A percentile compares a stretch with the other conserved stretches of the same genome.
Evolutionary conservation across 768 basidiomycete species (phyloP).

Genomic region (Lepiota subincarnata): DNA sequence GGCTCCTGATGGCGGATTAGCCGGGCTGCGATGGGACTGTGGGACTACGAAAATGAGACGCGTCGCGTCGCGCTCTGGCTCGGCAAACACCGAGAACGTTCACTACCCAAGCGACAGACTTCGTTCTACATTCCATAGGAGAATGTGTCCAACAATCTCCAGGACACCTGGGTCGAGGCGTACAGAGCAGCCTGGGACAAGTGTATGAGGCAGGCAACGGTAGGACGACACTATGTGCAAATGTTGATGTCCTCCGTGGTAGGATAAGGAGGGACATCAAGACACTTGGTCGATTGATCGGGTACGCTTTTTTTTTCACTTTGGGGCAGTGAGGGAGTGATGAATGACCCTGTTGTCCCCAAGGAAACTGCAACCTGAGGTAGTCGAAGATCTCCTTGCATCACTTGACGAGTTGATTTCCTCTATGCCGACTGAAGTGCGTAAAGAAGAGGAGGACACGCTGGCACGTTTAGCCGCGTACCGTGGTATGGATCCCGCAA

Average conservation of each 20-base stretch:
- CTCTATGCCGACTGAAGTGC: background rate
- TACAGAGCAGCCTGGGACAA: conserved; percentile 58
- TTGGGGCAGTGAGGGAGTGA: background rate
- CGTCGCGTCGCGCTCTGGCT: no score
- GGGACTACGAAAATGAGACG: conserved; percentile 25
- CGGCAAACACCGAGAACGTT: no score
- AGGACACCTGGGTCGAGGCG: conserved; percentile 36
- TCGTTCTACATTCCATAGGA: conserved; percentile 11
- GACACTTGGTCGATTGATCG: conserved; percentile 42
- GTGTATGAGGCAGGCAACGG: conserved; percentile 56
- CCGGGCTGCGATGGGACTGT: conserved; percentile 4
- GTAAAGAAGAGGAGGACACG: no score
- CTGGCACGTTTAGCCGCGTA: no score
- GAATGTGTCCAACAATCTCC: background rate
- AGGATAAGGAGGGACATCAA: conserved; percentile 39
- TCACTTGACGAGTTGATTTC: background rate
- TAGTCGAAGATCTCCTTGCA: background rate
- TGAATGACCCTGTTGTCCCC: background rate
- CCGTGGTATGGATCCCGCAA: background rate
- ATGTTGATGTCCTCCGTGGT: conserved; percentile 38
- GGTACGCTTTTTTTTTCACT: conserved; percentile 32
- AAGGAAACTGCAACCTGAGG: background rate
- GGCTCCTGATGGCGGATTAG: no score
- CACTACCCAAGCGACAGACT: no score
- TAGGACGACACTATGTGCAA: conserved; percentile 17